These are phyloP conservation scores for Erodium chrysanthum DNA, from an alignment of 441 rosid genomes.

Conservation along the genomic window DNA sequence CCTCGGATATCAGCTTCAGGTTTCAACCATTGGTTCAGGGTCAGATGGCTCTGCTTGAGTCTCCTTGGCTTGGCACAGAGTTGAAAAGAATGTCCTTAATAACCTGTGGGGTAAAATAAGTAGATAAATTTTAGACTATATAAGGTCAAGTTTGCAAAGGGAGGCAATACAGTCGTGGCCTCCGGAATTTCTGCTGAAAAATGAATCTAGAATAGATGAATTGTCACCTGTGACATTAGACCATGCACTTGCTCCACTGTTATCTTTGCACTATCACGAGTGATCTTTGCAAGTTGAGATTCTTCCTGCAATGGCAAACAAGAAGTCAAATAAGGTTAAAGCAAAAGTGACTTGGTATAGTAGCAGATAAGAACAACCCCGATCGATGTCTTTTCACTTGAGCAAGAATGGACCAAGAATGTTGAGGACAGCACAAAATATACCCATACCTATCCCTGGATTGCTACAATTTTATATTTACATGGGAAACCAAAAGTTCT, in stretches of 20 bases:
- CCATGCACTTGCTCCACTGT: constrained; percentile 97
- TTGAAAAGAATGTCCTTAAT: constrained; percentile 93
- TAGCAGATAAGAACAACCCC: neutral
- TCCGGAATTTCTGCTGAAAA: neutral
- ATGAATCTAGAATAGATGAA: neutral
- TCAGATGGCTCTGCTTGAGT: constrained; percentile 40
- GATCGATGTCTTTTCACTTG: neutral
- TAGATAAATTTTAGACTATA: neutral
- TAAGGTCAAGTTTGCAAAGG: neutral
- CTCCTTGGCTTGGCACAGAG: constrained; percentile 50
- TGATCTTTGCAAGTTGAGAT: constrained; percentile 83
- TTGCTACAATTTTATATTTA: neutral
- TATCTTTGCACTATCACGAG: constrained; percentile 88
- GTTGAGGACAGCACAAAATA: neutral
- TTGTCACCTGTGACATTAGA: constrained; percentile 85
- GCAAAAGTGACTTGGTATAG: neutral
- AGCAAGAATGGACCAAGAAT: neutral
- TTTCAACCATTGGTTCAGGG: constrained; percentile 90
- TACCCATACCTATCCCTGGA: neutral
- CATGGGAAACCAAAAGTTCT: neutral
- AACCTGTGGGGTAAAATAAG: constrained; percentile 35
- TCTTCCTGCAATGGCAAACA: constrained; percentile 58
- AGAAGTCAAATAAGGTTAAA: neutral
- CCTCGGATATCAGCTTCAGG: constrained; percentile 28
- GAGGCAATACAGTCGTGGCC: neutral